A percentile compares a stretch with the other conserved stretches of the same genome.
phyloP scores from a whole-genome alignment of 768 basidiomycete species.

The Paxillus rubicundulus region DNA sequence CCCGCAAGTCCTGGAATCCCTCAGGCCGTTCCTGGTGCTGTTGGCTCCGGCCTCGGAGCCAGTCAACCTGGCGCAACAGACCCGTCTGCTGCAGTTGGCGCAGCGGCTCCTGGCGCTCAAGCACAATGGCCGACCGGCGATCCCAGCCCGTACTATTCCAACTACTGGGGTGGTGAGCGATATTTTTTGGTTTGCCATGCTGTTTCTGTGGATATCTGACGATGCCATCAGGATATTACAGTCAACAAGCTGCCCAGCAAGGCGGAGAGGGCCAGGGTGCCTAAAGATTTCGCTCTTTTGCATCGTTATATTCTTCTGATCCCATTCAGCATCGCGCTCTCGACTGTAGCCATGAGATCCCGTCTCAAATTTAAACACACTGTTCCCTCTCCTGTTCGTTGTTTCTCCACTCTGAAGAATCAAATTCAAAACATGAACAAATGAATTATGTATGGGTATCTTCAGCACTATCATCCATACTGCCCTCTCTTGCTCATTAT shows the following conservation, averaged over 20 bases:
- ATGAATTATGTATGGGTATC: constrained; percentile 34
- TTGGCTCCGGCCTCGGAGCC: constrained; percentile 54
- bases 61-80: constrained; percentile 58
- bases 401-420: constrained; percentile 27
- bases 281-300: constrained; percentile 24
- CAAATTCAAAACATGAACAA: constrained; percentile 29
- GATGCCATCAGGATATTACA: constrained; percentile 65
- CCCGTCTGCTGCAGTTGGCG: constrained; percentile 44
- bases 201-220: constrained; percentile 10
- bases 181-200: neutral
- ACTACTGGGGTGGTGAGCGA: constrained; percentile 79
- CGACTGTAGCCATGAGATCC: constrained; percentile 34
- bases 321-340: constrained; percentile 24
- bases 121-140: constrained; percentile 77
- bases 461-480: constrained; percentile 30
- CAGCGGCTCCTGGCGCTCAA: constrained; percentile 57
- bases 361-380: constrained; percentile 17
- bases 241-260: constrained; percentile 68
- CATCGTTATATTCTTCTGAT: constrained; percentile 24
- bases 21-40: constrained; percentile 55
- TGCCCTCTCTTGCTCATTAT: constrained; percentile 25
- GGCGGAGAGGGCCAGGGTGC: constrained; percentile 50
- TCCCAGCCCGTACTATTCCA: constrained; percentile 72
- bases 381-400: constrained; percentile 20
- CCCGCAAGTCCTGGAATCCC: constrained; percentile 44